Base-by-base conservation (phyloP, 2,329 filamentous ascomycete genomes). In the Calonectria honghensis region DNA sequence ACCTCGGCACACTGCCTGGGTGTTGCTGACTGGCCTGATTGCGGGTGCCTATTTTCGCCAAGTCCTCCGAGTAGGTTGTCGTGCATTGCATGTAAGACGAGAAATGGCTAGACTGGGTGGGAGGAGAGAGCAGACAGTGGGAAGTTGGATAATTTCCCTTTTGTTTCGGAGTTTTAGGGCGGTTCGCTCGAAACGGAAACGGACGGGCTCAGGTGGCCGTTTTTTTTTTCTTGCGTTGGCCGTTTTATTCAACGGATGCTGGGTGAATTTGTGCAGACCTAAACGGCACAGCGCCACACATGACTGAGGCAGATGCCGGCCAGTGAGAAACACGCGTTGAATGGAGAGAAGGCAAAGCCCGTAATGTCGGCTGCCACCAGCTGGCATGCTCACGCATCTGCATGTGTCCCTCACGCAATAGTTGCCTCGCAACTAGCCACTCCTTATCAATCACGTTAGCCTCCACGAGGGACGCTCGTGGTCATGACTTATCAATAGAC, bases 21-120 rank as follows among this genome's bases (percentile, higher is more conserved):
- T 32, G 6, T 20, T 31, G 39, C 39, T 65, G 29, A 41, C 27
- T 45, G 29, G n/a, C 39, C 41, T 50, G 39, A 32, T 65, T n/a
- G 39, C 20, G 39, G 9, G 18, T 31, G 57, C 39, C 57, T 63
- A 39, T 63, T 63, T 63, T 63, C 57, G 35, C 57, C 37, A 63
- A 63, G 57, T 63, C 29, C 37, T 37, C 57, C 24, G 29, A 11
- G 4, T 24, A 63, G 57, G 57, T 41, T 41, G 37, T 41, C 37
- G 57, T 63, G 57, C 57, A 63, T 63, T 63, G 57, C 57, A 63
- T 63, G 41, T 63, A 63, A 63, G 57, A 39, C 57, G 35, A 27
- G n/a, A 16, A n/a, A 31, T n/a, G 16, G n/a, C 35, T 29, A 31
- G 57, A 37, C 35, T 29, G 37, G 11, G 27, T 27, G 24, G n/a